Conservation (phyloP, 495 filamentous ascomycete species). For the Clohesyomyces aquaticus region DNA sequence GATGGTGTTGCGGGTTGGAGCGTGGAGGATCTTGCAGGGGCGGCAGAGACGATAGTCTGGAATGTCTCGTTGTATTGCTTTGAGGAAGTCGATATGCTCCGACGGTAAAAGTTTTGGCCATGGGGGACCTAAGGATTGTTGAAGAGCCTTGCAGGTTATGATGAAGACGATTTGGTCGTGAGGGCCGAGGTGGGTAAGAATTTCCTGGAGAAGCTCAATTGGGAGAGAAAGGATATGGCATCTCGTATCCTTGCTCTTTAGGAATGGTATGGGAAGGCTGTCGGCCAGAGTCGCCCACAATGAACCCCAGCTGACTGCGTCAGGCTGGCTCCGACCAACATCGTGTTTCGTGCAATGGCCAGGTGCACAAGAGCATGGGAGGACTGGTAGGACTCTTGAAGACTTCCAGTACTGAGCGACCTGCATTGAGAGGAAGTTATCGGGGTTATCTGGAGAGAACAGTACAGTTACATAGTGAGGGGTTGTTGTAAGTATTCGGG, state of each 20-base stretch:
- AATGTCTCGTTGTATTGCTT: conserved; percentile 7
- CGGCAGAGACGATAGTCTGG: conserved; percentile 14
- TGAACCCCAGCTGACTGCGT: background rate
- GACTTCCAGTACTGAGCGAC: background rate
- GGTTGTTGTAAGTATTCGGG: background rate
- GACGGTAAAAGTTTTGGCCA: background rate
- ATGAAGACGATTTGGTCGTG: conserved; percentile 1
- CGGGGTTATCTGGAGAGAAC: too few relatives aligned
- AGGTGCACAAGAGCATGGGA: conserved; percentile 1
- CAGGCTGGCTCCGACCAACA: background rate
- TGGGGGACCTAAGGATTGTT: background rate
- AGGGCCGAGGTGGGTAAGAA: background rate
- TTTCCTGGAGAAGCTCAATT: conserved; percentile 14
- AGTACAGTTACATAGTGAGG: background rate
- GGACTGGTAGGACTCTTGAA: background rate
- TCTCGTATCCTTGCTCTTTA: background rate
- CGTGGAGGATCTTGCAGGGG: conserved; percentile 21
- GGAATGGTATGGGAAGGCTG: background rate
- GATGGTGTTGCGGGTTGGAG: conserved; percentile 5
- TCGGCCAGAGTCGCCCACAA: background rate
- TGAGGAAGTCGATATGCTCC: background rate
- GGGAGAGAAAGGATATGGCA: conserved; percentile 10
- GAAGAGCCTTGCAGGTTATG: conserved; percentile 16
- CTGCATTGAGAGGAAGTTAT: background rate
- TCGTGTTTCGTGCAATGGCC: background rate